Conservation (phyloP, 2,329 filamentous ascomycete species). For the Keithomyces neogunnii region DNA sequence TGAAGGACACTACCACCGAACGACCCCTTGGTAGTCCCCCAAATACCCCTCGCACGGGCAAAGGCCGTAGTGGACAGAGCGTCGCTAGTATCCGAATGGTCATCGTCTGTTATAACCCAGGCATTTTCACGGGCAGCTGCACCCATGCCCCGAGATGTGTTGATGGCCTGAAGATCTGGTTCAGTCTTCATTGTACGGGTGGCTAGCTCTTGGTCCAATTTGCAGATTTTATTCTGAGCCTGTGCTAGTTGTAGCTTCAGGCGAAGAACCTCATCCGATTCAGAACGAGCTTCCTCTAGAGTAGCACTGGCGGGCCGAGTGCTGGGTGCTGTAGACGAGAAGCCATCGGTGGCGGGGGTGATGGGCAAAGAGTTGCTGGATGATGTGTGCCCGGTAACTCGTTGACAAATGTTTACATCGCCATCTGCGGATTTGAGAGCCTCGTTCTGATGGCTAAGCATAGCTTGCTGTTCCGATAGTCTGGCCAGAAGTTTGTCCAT, state of each 20-base stretch:
- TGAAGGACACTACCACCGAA: constrained; percentile 27
- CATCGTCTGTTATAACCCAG: constrained; percentile 48
- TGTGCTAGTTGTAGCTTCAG: constrained; percentile 64
- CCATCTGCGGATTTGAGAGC: constrained; percentile 37
- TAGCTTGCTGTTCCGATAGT: constrained; percentile 61
- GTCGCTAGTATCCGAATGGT: constrained; percentile 49
- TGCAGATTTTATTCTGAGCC: constrained; percentile 61
- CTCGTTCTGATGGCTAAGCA: constrained; percentile 51
- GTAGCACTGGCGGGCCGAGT: constrained; percentile 44
- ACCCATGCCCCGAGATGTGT: constrained; percentile 12
- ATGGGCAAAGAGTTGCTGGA: constrained; percentile 53
- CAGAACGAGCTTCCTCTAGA: constrained; percentile 31
- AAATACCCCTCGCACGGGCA: constrained; percentile 47
- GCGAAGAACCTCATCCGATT: constrained; percentile 53
- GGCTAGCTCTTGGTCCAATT: constrained; percentile 62
- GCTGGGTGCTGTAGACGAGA: constrained; percentile 38
- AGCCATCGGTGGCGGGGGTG: constrained; percentile 51
- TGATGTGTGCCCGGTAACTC: constrained; percentile 36
- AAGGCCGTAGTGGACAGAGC: constrained; percentile 41
- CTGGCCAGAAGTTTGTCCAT: constrained; percentile 69
- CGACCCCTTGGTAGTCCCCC: constrained; percentile 39
- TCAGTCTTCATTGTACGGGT: constrained; percentile 51
- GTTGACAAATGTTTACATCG: constrained; percentile 20
- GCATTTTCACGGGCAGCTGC: constrained; percentile 29
- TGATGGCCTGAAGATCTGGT: constrained; percentile 14